phyloP scores from a whole-genome alignment of 495 filamentous ascomycete genomes.

The Neurospora tetrasperma region DNA sequence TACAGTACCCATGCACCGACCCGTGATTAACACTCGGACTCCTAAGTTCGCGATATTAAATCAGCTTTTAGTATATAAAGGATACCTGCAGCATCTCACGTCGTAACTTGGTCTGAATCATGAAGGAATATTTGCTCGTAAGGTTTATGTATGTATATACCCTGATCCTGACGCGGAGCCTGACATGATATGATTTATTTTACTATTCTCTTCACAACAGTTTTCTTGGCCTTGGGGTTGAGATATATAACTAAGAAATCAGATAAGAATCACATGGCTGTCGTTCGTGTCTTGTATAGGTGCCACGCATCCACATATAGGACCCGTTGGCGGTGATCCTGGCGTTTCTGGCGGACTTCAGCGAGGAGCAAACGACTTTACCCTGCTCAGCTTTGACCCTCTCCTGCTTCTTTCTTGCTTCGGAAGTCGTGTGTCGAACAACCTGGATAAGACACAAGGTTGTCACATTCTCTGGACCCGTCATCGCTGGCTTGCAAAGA shows the following conservation, averaged over 20 bases:
- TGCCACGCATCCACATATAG: no score
- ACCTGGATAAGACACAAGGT: neutral
- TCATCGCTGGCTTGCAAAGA: neutral
- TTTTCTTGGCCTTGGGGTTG: no score
- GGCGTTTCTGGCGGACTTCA: neutral
- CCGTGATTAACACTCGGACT: neutral
- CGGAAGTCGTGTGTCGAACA: neutral
- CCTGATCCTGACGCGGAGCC: no score
- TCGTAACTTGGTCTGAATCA: neutral
- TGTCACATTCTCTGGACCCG: neutral
- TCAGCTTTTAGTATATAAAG: neutral
- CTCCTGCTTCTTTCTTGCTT: neutral
- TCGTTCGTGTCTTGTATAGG: neutral
- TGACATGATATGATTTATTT: no score
- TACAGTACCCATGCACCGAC: neutral
- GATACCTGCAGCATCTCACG: neutral
- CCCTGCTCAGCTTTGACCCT: no score
- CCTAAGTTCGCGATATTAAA: neutral
- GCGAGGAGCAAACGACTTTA: neutral
- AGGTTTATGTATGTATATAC: neutral
- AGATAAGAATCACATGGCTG: neutral
- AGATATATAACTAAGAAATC: neutral
- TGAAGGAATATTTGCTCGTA: neutral
- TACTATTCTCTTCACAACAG: no score
- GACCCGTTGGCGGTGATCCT: no score